These are phyloP conservation scores for Eimeria falciformis DNA, from an alignment of 169 alveolate genomes.

Conservation along the genomic window DNA sequence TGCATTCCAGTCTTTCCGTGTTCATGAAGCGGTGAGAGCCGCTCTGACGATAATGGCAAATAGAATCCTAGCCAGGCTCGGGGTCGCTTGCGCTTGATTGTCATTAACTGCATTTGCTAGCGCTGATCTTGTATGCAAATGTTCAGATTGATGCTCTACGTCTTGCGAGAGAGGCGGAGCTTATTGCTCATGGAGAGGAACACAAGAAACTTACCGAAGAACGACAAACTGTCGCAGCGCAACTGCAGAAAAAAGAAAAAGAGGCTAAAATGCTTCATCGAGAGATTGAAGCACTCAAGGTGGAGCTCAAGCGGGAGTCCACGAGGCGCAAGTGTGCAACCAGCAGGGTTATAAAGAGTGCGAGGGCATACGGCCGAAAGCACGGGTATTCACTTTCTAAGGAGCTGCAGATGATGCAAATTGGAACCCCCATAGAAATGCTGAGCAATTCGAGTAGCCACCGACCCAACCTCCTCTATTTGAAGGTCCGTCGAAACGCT, in stretches of 20 bases:
- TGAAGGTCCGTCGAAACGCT: conserved; percentile 29
- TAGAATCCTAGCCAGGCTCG: too few relatives aligned
- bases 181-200: conserved; percentile 7
- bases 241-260: not conserved
- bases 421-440: conserved; percentile 30
- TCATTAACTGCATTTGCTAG: too few relatives aligned
- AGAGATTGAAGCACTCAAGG: conserved; percentile 4
- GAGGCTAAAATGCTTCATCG: conserved; percentile 14
- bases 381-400: not conserved
- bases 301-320: conserved; percentile 8
- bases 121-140: too few relatives aligned
- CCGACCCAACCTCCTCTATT: conserved; percentile 40
- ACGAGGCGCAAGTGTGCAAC: not conserved
- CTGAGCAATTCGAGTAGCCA: conserved; percentile 11
- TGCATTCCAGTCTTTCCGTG: too few relatives aligned
- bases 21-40: too few relatives aligned
- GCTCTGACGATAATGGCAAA: too few relatives aligned
- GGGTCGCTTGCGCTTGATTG: too few relatives aligned
- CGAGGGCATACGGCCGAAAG: conserved; percentile 29
- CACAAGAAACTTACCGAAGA: not conserved
- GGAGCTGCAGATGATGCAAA: conserved; percentile 48
- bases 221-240: not conserved
- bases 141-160: conserved; percentile 57
- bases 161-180: conserved; percentile 40
- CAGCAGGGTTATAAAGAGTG: not conserved